Conservation (phyloP, 2,329 filamentous ascomycete species). For the Diplodia seriata region DNA sequence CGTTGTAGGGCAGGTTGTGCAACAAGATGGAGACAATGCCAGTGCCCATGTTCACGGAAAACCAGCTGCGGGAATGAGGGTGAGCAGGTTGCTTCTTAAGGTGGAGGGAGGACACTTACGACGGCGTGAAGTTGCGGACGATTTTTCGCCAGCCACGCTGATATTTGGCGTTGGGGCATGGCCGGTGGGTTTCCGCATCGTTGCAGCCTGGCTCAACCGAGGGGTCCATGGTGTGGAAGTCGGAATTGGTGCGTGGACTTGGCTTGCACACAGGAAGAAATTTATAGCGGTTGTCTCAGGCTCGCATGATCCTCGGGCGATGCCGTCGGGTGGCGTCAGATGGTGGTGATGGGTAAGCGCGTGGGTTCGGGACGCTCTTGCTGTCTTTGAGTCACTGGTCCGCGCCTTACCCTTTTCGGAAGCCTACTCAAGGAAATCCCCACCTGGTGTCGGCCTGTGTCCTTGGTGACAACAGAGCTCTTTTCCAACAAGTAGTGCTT, state of each 20-base stretch:
- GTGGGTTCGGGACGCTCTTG: not conserved
- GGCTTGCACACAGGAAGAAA: not conserved
- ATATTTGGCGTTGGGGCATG: conserved; percentile 19
- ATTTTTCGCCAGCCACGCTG: conserved; percentile 43
- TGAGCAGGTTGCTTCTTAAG: not conserved
- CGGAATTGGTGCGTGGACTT: not conserved
- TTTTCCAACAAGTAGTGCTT: too few species aligned
- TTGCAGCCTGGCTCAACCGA: not conserved
- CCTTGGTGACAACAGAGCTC: too few species aligned
- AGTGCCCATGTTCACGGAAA: conserved; percentile 60
- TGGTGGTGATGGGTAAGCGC: not conserved
- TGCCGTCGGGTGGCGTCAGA: not conserved
- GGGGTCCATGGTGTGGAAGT: not conserved
- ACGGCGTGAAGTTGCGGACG: conserved; percentile 48
- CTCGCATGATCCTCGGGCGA: not conserved
- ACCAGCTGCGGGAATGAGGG: conserved; percentile 25
- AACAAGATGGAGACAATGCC: conserved; percentile 68
- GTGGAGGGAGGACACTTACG: conserved; percentile 24
- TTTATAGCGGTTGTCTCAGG: not conserved
- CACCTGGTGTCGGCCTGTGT: too few species aligned
- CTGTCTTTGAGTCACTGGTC: not conserved
- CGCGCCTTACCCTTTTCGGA: not conserved
- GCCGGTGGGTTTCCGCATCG: not conserved
- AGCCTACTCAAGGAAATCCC: too few species aligned
- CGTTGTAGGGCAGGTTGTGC: conserved; percentile 66